Base-by-base conservation (phyloP, 2,329 filamentous ascomycete species). In the Cytospora schulzeri region DNA sequence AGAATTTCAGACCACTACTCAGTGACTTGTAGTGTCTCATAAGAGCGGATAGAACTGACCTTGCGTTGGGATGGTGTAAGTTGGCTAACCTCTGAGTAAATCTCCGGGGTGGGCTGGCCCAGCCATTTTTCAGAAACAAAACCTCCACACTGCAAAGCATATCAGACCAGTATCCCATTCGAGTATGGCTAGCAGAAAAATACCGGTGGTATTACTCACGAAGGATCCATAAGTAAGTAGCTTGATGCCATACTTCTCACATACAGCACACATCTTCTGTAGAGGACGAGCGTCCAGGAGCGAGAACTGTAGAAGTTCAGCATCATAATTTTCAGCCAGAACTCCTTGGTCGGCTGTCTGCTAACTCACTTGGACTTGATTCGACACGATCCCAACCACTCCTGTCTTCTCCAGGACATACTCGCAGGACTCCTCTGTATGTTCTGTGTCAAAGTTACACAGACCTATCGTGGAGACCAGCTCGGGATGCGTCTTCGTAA, bases 11-110 rank as follows among this genome's bases (percentile, higher is more conserved):
- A 11, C 8, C 4, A n/a, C 22, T 38, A 17, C 8, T n/a, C n/a
- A n/a, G n/a, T n/a, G n/a, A n/a, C n/a, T n/a, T n/a, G n/a, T n/a
- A n/a, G n/a, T n/a, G n/a, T n/a, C n/a, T n/a, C n/a, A n/a, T n/a
- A n/a, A 19, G 2, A 26, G 17, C 2, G 33, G 12, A 35, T 3
- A 14, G 33, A 12, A 41, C 57, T 15, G 11, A 63, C 60, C 60
- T 78, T 76, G 56, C 76, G 71, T 59, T 78, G 76, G 5, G 75
- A 76, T 3, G 75, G 76, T 1, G 75, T 78, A 12, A 77, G 67
- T 6, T 53, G 66, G 9, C 52, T 68, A 19, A 71, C 65, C 57
- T 73, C 67, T 2, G 71, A 71, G 67, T 76, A 77, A 22, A 74
- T 65, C 22, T 75, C 72, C 0, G 76, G 75, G 3, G 66, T 64